Evolutionary conservation across 2,329 filamentous ascomycete species (phyloP), one percentile per base, ranked within the genome.

Genomic region (Pestalotiopsis sp.): DNA sequence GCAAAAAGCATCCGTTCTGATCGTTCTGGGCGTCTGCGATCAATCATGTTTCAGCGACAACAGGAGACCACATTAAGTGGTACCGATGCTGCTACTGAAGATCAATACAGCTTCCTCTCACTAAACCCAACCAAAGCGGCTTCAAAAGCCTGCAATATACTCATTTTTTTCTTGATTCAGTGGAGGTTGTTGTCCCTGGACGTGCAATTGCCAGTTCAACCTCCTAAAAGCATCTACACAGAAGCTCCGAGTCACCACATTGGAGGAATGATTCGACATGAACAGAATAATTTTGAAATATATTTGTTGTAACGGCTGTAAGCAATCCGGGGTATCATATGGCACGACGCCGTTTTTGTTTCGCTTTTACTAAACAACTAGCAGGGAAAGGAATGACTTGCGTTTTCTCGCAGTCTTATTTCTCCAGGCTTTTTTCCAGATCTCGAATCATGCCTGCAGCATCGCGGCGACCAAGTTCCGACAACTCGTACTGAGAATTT

Each of bases 161-260:
- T 35, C 6, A 7, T 35, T 35, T 9, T 35, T 7, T 35, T 30
- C 30, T 9, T 35, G 2, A 35, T 35, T 9, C 30, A 35, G 30
- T 5, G 30, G 30, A 35, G 7, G 30, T 9, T 9, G 1, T 35
- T 35, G 7, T 35, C 1, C 7, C 30, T 35, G 30, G 30, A 2
- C 6, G 7, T 35, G 1, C 30, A 0, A 35, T 35, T 9, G 6
- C 30, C 30, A 68, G 69, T 24, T 70, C 73, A 70, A 75, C 65
- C 48, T 84, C 83, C 61, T 66, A 70, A 5, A 80, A 79, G 0
- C 70, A 75, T 39, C 58, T 76, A 67, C 74, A 76, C 40, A 69
- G 67, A 11, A 65, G 56, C 11, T 66, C 64, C n/a, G 4, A 10
- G 14, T 10, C 58, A 24, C 26, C 13, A 38, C 1, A 35, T 61